Evolutionary conservation across 441 rosid species (phyloP).

Genomic region (Metrosideros polymorpha): DNA sequence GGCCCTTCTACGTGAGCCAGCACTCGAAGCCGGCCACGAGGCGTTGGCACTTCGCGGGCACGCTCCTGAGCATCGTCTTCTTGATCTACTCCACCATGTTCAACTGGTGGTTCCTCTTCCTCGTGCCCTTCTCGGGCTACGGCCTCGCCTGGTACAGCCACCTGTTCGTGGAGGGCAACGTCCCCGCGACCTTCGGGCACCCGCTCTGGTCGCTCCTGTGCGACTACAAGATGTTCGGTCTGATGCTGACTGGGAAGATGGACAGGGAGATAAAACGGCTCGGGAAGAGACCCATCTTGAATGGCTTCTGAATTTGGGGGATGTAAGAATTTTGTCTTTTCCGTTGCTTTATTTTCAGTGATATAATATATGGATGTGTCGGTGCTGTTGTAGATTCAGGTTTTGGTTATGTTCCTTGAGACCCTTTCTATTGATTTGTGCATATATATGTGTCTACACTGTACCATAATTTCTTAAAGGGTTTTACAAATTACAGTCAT

Average conservation of each 20-base stretch:
- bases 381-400: not conserved
- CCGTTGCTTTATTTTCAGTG: not conserved
- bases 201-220: conserved; percentile 87
- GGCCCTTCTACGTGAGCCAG: conserved; percentile 84
- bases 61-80: conserved; percentile 37
- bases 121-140: conserved; percentile 75
- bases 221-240: conserved; percentile 87
- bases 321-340: not conserved
- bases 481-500: not conserved
- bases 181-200: conserved; percentile 79
- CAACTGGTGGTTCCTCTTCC: conserved; percentile 46
- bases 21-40: conserved; percentile 88
- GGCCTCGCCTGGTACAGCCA: conserved; percentile 95
- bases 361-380: not conserved
- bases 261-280: conserved; percentile 94
- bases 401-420: not conserved
- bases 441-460: not conserved
- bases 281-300: conserved; percentile 81
- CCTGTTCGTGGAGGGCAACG: conserved; percentile 87
- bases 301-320: conserved; percentile 22
- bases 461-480: not conserved
- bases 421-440: not conserved
- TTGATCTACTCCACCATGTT: conserved; percentile 49
- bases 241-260: conserved; percentile 92
- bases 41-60: conserved; percentile 83